Evolutionary conservation across 1,284 basidiomycete genomes (phyloP).

Genomic region (Apiotrichum veenhuisii): DNA sequence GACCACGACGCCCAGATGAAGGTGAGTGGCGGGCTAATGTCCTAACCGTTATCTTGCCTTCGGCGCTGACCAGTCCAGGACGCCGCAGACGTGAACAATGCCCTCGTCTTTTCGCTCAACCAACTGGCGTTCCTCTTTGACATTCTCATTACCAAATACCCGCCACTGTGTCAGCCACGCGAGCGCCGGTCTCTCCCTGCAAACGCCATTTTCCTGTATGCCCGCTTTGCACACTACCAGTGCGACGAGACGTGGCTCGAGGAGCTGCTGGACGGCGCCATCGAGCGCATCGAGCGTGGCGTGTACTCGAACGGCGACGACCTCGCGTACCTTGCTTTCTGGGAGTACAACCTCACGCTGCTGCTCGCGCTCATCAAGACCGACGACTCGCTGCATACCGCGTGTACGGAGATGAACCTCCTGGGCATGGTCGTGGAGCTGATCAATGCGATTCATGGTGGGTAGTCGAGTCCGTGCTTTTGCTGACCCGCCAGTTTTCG

Average conservation of each 20-base stretch:
- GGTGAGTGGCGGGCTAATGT: constrained; percentile 2
- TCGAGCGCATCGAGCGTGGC: constrained; percentile 84
- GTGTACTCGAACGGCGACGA: constrained; percentile 88
- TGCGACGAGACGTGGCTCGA: constrained; percentile 88
- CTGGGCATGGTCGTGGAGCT: constrained; percentile 59
- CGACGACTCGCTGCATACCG: constrained; percentile 68
- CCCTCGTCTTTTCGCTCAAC: constrained; percentile 83
- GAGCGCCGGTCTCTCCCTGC: constrained; percentile 71
- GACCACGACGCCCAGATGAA: constrained; percentile 2
- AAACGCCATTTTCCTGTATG: constrained; percentile 74
- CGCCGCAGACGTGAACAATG: constrained; percentile 36
- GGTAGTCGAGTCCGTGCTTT: constrained; percentile 15
- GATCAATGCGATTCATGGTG: constrained; percentile 89
- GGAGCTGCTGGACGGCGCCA: constrained; percentile 82
- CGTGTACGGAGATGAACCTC: constrained; percentile 70
- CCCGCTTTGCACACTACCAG: constrained; percentile 78
- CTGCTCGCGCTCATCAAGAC: constrained; percentile 86
- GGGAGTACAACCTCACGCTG: constrained; percentile 86
- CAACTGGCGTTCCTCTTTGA: constrained; percentile 73
- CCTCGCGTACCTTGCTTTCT: constrained; percentile 81
- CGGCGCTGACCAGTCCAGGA: constrained; percentile 44
- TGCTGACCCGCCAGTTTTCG: constrained; percentile 64
- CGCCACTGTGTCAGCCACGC: constrained; percentile 50
- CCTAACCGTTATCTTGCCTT: background rate
- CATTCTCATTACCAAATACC: constrained; percentile 70